Base-by-base conservation (phyloP, 192 early-diverging fungal genomes). In the Linnemannia exigua region DNA sequence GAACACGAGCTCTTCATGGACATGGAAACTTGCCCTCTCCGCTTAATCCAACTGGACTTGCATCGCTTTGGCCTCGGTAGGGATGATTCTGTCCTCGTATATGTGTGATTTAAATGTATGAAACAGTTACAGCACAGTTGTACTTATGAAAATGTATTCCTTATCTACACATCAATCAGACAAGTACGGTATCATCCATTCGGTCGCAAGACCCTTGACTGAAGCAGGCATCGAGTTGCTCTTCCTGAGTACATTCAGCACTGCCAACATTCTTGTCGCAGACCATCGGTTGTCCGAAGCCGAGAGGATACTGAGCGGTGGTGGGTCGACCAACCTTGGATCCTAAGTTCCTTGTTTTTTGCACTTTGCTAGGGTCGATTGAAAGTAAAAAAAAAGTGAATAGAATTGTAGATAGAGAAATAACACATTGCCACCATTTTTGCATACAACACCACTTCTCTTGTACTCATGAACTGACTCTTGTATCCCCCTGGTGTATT, bases 11-110 rank as follows among this genome's bases (percentile, higher is more conserved):
- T 92, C 20, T 91, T 90, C 44, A 88, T 84, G 70, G 88, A 88
- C 58, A 82, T 88, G 76, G 81, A 85, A 22, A 85, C 79, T 35
- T 77, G 81, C 20, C 86, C 88, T 1, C 87, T 94, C 46, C 89
- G 92, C 48, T 90, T 93, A 54, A 94, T 95, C 70, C 93, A 94
- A 76, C 88, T 95, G 35, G 92, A 95, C 81, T 79, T 95, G 61
- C 87, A 89, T 51, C 89, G 90, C 15, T 88, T 89, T 67, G 90
- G 89, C 58, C 81, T 90, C 44, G 89, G 89, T 90, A 78, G 67
- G 81, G 73, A 5, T 22, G n/a, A 25, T n/a, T 35, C 44, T 28
- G 67, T 37, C 28, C 28, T 3, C 11, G 41, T 46, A 17, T 33
- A 31, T n/a, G n/a, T n/a, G n/a, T n/a, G n/a, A n/a, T n/a, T n/a